phyloP scores from a whole-genome alignment of 2,329 filamentous ascomycete genomes.

The Fragosphaeria purpurea region DNA sequence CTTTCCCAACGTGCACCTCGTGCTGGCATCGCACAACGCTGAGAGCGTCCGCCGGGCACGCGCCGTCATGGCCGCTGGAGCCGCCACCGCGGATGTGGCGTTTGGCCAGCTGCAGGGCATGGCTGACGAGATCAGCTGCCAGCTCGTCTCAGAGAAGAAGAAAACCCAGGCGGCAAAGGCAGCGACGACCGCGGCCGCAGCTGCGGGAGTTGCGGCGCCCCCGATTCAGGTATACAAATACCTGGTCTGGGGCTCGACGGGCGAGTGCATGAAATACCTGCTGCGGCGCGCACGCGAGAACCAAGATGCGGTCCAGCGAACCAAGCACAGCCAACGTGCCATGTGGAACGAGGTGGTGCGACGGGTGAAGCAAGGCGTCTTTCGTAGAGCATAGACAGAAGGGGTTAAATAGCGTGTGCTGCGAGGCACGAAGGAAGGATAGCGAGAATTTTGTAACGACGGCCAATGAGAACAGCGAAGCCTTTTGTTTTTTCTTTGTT shows the following conservation, averaged over 20 bases:
- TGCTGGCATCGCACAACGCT: conserved; percentile 77
- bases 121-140: conserved; percentile 82
- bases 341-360: conserved; percentile 53
- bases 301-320: conserved; percentile 56
- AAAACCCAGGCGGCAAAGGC: not conserved
- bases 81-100: conserved; percentile 33
- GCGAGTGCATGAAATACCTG: conserved; percentile 81
- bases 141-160: conserved; percentile 30
- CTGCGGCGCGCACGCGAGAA: conserved; percentile 65
- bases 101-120: conserved; percentile 88
- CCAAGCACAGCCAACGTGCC: conserved; percentile 49
- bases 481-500: not conserved
- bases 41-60: conserved; percentile 54
- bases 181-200: conserved; percentile 9
- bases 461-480: too few relatives aligned
- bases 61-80: conserved; percentile 36
- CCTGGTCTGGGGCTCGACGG: conserved; percentile 58
- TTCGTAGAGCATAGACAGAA: conserved; percentile 22
- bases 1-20: conserved; percentile 52
- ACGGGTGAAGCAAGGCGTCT: conserved; percentile 32
- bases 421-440: too few relatives aligned
- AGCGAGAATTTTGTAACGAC: too few relatives aligned
- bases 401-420: not conserved
- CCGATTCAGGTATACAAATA: conserved; percentile 50
- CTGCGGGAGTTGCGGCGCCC: not conserved